A percentile compares a stretch with the other conserved stretches of the same genome.
Evolutionary conservation across 176 grass and related monocot species (phyloP).

Genomic region (Puya raimondii): DNA sequence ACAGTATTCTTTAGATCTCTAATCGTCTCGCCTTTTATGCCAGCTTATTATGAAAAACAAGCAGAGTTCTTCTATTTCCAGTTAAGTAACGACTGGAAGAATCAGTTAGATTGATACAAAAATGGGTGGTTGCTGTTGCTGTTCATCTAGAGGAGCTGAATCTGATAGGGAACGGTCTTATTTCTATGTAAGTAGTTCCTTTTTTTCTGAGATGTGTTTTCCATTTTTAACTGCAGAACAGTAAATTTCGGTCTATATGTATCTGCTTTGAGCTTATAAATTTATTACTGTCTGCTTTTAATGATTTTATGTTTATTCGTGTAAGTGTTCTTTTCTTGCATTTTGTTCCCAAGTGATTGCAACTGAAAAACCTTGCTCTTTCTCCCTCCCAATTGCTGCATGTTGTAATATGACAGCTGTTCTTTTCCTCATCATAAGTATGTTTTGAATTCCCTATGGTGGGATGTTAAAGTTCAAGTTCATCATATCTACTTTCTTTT

Average conservation of each 20-base stretch:
- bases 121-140: slow-evolving; percentile 93
- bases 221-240: not conserved
- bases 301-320: not conserved
- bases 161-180: slow-evolving; percentile 44
- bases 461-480: not conserved
- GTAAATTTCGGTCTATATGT: not conserved
- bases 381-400: not conserved
- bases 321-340: not conserved
- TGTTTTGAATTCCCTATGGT: not conserved
- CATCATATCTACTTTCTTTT: not conserved
- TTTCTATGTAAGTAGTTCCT: slow-evolving; percentile 50
- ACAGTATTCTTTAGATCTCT: not conserved
- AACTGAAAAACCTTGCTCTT: not conserved
- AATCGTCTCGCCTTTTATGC: slow-evolving; percentile 16
- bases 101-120: slow-evolving; percentile 24
- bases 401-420: not conserved
- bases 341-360: not conserved
- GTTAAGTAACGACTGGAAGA: slow-evolving; percentile 25
- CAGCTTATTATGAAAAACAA: slow-evolving; percentile 32
- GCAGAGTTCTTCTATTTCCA: slow-evolving; percentile 19
- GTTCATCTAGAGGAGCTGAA: slow-evolving; percentile 48
- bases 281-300: not conserved
- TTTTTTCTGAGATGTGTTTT: slow-evolving; percentile 1
- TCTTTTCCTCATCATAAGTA: not conserved
- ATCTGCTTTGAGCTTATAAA: not conserved